phyloP scores from a whole-genome alignment of 768 basidiomycete genomes.

The Suillus paluster region DNA sequence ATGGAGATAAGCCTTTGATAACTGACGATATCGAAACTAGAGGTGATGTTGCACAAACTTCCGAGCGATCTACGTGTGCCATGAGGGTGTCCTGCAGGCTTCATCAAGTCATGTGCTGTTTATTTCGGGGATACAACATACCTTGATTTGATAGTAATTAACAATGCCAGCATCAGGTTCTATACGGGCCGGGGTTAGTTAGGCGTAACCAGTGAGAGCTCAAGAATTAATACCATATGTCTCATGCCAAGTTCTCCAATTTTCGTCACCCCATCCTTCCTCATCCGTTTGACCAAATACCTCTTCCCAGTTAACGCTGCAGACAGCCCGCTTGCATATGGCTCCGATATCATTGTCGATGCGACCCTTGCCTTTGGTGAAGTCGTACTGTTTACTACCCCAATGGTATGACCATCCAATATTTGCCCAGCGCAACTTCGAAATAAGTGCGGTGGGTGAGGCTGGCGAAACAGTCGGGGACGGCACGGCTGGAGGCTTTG shows the following conservation, averaged over 20 bases:
- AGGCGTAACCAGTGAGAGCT: slow-evolving; percentile 12
- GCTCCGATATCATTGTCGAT: slow-evolving; percentile 60
- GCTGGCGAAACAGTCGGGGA: slow-evolving; percentile 60
- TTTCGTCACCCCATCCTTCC: slow-evolving; percentile 57
- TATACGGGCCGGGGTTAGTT: slow-evolving; percentile 32
- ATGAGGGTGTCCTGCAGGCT: slow-evolving; percentile 82
- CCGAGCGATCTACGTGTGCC: slow-evolving; percentile 97
- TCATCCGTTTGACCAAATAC: slow-evolving; percentile 51
- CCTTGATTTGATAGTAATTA: slow-evolving; percentile 90
- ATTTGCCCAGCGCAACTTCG: slow-evolving; percentile 92
- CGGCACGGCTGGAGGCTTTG: slow-evolving; percentile 68
- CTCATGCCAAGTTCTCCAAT: slow-evolving; percentile 77
- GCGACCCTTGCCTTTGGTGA: slow-evolving; percentile 65
- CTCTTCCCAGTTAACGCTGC: slow-evolving; percentile 66
- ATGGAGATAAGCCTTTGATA: background rate
- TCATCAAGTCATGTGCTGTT: background rate
- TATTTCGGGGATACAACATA: slow-evolving; percentile 18
- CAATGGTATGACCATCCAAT: slow-evolving; percentile 98
- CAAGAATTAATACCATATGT: slow-evolving; percentile 66
- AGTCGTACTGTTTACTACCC: slow-evolving; percentile 95
- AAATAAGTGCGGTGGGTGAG: slow-evolving; percentile 59
- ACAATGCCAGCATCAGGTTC: slow-evolving; percentile 97
- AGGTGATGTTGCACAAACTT: slow-evolving; percentile 90
- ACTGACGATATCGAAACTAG: slow-evolving; percentile 92
- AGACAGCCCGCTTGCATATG: slow-evolving; percentile 68